Evolutionary conservation across 192 early-diverging fungal genomes (phyloP), one percentile per base, ranked within the genome.

Genomic region (Linnemannia zychae): DNA sequence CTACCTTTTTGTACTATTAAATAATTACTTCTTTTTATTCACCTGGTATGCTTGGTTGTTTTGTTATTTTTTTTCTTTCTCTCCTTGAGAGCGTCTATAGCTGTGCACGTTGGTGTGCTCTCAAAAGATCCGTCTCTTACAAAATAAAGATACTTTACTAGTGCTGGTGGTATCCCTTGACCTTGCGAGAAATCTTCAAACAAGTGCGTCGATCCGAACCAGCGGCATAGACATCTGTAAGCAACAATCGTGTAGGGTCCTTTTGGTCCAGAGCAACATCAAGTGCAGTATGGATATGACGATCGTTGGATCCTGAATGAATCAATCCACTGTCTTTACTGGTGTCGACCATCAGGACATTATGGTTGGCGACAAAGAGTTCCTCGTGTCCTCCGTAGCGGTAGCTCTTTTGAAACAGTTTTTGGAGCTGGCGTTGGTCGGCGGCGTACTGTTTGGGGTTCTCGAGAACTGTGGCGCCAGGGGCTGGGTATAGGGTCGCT

Each of bases 161-260:
- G 47, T 77, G 74, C 7, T 53, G 72, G 72, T 85, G 76, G 40
- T 44, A 44, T n/a, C 83, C 83, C 40, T 76, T 85, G 7, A 34
- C 36, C 60, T 15, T 71, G 22, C 74, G 50, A 6, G 74, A 22
- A 37, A 85, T 71, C 69, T 49, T 75, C 18, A 85, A 28, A 31
- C 83, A 85, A 38, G 76, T 71, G 24, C 78, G 77, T 36, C 77
- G 74, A 6, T 60, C 38, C 28, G 78, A 53, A 47, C 83, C 83
- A 40, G 77, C 83, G 31, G 78, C 74, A 68, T 85, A 85, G 31
- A 36, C 67, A 68, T 85, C 83, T n/a, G 83, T 79, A 15, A 79
- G 74, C 6, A 85, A 9, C 53, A 85, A 7, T 20, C 74, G 28
- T 15, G 74, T 72, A 36, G 77, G 53, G 16, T 85, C 77, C 40